Conservation (phyloP, 139 green algal species). For the Pleodorina starrii region DNA sequence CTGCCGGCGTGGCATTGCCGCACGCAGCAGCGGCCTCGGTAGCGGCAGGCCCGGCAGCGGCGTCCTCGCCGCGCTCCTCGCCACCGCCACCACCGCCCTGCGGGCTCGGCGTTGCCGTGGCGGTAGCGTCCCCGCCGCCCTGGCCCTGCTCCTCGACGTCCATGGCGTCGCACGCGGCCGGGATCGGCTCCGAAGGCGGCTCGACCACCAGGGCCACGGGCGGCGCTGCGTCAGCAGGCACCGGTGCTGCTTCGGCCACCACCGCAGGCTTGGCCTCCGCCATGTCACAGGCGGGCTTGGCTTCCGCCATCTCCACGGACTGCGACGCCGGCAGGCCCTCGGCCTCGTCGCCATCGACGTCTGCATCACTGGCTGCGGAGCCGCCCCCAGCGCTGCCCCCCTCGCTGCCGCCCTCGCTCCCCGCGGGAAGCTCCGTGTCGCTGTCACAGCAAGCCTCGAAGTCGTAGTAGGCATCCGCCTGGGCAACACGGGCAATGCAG, state of each 20-base stretch:
- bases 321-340: background rate
- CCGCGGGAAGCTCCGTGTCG: conserved; percentile 40
- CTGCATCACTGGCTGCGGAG: background rate
- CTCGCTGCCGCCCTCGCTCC: conserved; percentile 15
- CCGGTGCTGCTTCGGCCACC: background rate
- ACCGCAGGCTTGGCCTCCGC: background rate
- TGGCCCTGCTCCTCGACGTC: no score
- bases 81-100: no score
- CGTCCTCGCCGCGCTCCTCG: no score
- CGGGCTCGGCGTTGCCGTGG: no score
- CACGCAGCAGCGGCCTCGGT: no score
- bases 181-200: no score
- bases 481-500: background rate
- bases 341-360: conserved; percentile 8
- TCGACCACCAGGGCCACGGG: no score
- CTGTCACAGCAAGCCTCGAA: conserved; percentile 43
- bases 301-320: background rate
- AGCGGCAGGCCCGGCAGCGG: no score
- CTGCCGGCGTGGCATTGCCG: no score
- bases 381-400: conserved; percentile 20
- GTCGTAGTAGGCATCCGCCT: conserved; percentile 59
- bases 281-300: background rate
- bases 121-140: no score
- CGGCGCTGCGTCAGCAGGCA: background rate
- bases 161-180: no score